Evolutionary conservation across 176 grass and related monocot species (phyloP), one percentile per base, ranked within the genome.

Genomic region (Bothriochloa decipiens): DNA sequence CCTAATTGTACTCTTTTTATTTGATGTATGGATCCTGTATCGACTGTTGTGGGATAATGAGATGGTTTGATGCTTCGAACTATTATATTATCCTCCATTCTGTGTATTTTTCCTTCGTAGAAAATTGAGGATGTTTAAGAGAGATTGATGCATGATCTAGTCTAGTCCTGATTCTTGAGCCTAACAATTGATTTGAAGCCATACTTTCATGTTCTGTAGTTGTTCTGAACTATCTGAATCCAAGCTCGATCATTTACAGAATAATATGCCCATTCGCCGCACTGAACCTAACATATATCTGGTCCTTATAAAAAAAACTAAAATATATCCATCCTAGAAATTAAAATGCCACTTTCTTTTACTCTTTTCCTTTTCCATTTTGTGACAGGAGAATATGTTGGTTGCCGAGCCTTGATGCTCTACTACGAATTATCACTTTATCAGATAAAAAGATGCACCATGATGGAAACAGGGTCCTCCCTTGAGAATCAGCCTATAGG

Each of bases 381-480:
- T 11, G 35, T 68, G 39, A 58, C 18, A 26, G 26, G n/a, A 55
- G 78, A 87, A 80, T 81, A 52, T 81, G 47, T 82, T 26, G 40
- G 42, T 77, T 10, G 28, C 8, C 58, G 37, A 46, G 53, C 62
- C 71, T 68, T 58, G 61, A 61, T 69, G 50, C 86, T 58, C 47
- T 32, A 10, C 46, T 47, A 20, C 28, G 72, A 27, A 74, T 20
- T 74, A 74, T 74, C 72, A 74, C 72, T 74, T 64, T 83, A 71
- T 78, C 73, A 83, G 65, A 83, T 83, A 64, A 83, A 87, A 82
- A 27, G 55, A 63, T 57, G 86, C 69, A 22, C 40, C 86, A 76
- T 71, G 80, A 76, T 71, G 80, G 53, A 40, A 50, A 80, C 22
- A 11, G 76, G 68, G 18, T 25, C 50, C 15, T 80, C 46, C 58